Percentiles rank a stretch among this genome's conserved stretches.
Evolutionary conservation across 495 filamentous ascomycete species (phyloP).

Genomic region (Platismatia glauca): DNA sequence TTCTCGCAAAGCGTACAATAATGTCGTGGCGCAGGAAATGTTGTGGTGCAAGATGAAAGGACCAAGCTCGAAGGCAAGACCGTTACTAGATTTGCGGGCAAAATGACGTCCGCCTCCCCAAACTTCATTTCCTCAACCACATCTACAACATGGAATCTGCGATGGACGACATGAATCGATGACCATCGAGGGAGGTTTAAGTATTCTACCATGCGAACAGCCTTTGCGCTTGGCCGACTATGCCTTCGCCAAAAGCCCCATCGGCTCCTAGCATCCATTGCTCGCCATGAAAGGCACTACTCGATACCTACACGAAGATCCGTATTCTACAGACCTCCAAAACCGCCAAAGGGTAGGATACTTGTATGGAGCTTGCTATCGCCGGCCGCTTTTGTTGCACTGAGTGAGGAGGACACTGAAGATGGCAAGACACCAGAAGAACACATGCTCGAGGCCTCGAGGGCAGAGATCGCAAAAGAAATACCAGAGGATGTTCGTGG

Average conservation of each 20-base stretch:
- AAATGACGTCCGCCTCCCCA: slow-evolving; percentile 8
- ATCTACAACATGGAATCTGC: not conserved
- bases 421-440: slow-evolving; percentile 64
- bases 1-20: not conserved
- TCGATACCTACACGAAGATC: slow-evolving; percentile 17
- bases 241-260: slow-evolving; percentile 35
- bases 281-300: slow-evolving; percentile 26
- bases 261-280: slow-evolving; percentile 19
- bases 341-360: slow-evolving; percentile 27
- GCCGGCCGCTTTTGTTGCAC: slow-evolving; percentile 60
- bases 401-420: slow-evolving; percentile 56
- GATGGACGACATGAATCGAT: not conserved
- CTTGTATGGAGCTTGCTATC: slow-evolving; percentile 37
- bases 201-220: slow-evolving; percentile 43
- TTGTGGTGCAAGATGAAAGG: not conserved
- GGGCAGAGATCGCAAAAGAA: slow-evolving; percentile 60
- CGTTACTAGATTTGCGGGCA: slow-evolving; percentile 3
- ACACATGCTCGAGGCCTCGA: slow-evolving; percentile 76
- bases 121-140: not conserved
- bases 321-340: slow-evolving; percentile 14
- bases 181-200: not conserved
- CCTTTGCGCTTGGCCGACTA: slow-evolving; percentile 44
- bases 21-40: not conserved
- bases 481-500: slow-evolving; percentile 52
- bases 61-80: not conserved